These are phyloP conservation scores for Termitomyces sp. DNA, from an alignment of 768 basidiomycete species.

Conservation along the genomic window DNA sequence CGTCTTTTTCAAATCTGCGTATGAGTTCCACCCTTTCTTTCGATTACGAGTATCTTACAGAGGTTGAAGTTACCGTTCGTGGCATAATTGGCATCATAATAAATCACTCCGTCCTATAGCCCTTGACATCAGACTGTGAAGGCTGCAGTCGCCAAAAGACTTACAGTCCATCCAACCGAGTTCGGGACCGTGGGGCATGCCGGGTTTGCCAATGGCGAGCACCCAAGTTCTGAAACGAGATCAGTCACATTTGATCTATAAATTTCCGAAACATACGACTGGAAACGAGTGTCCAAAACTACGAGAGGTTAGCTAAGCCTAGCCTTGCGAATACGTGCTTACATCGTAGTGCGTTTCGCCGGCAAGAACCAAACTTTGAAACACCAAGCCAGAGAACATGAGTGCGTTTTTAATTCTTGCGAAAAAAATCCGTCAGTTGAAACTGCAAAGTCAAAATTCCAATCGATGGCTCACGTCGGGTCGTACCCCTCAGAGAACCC, in stretches of 20 bases:
- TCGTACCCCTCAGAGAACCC: slow-evolving; percentile 30
- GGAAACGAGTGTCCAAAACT: slow-evolving; percentile 37
- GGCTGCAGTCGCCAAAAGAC: not conserved
- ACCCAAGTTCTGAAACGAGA: slow-evolving; percentile 28
- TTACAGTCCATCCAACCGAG: slow-evolving; percentile 36
- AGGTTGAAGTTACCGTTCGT: slow-evolving; percentile 31
- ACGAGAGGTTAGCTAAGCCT: not conserved
- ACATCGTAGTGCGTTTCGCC: slow-evolving; percentile 32
- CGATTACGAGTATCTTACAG: slow-evolving; percentile 17
- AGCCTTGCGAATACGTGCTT: not conserved
- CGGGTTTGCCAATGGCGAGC: slow-evolving; percentile 27
- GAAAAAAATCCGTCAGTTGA: not conserved
- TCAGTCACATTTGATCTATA: slow-evolving; percentile 1
- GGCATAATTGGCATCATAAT: slow-evolving; percentile 35
- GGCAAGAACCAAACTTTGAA: slow-evolving; percentile 32
- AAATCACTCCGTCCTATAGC: slow-evolving; percentile 11
- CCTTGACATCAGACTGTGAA: not conserved
- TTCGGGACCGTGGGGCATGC: slow-evolving; percentile 30
- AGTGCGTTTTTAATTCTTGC: slow-evolving; percentile 30
- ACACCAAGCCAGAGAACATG: slow-evolving; percentile 32
- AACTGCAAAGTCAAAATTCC: not conserved
- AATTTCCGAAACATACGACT: slow-evolving; percentile 17
- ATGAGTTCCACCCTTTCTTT: not conserved
- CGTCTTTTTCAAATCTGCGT: slow-evolving; percentile 14
- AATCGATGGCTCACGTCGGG: slow-evolving; percentile 21